Base-by-base conservation (phyloP, 2,329 filamentous ascomycete species). In the Curvularia lunata region DNA sequence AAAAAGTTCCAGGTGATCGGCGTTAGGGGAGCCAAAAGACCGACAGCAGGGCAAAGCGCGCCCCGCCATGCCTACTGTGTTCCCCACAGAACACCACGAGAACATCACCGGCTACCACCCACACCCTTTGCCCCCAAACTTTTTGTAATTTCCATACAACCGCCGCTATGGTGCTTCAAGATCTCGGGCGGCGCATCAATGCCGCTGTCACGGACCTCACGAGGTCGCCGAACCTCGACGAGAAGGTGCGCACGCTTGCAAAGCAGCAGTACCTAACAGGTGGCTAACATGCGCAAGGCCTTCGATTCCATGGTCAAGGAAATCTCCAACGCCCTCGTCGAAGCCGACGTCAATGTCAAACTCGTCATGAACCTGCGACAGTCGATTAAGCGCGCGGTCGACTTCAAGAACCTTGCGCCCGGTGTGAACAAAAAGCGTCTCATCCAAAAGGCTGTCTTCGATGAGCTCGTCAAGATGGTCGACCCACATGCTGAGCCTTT, bases 301-400 rank as follows among this genome's bases (percentile, higher is more conserved):
- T 98, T 99, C 77, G 95, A 99, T 83, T 85, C 86, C 71, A 99
- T 99, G 95, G 86, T 99, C 77, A 98, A 98, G 81, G 93, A 98
- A 80, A 98, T 99, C 72, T 96, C 92, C 77, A 88, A 93, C 65
- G 95, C 95, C 61, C 90, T 99, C 19, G 87, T 98, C 74, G 93
- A 97, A 83, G 92, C 95, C 78, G 95, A 99, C 72, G 95, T 99
- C 74, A 99, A 98, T 77, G 91, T 99, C 65, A 90, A 91, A 71
- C 91, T 99, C 51, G 95, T 99, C 59, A 88, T 91, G 72, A 88
- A 89, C 69, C 87, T 99, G 47, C 92, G 94, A 67, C 97, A 96
- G 78, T 96, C 93, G 32, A 98, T 99, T 76, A 92, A 92, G 75
- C 81, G 85, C 58, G 86, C 89, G 30, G 95, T 99, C 79, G 97